phyloP scores from a whole-genome alignment of 2,329 filamentous ascomycete species.

The Nemania serpens region DNA sequence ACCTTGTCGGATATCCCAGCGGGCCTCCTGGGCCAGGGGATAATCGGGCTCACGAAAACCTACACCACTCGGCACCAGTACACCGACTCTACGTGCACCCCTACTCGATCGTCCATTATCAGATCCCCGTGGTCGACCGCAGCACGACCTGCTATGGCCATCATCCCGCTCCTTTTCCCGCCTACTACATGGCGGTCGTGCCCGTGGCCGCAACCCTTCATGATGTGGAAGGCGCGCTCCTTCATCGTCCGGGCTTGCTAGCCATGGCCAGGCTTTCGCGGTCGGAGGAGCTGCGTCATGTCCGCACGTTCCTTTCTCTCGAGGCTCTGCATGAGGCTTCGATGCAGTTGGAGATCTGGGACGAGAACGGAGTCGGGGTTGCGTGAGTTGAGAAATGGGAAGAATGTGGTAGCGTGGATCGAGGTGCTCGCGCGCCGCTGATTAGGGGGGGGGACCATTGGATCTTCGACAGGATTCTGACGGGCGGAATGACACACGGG shows the following conservation, averaged over 20 bases:
- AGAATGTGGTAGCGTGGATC: background rate
- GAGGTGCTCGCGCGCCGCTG: no score
- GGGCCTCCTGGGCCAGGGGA: no score
- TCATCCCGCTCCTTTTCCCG: slow-evolving; percentile 14
- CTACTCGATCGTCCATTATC: slow-evolving; percentile 28
- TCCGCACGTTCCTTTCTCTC: slow-evolving; percentile 22
- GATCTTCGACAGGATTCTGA: background rate
- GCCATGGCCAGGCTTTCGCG: slow-evolving; percentile 27
- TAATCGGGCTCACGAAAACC: background rate
- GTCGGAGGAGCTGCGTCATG: slow-evolving; percentile 13
- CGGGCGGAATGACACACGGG: background rate
- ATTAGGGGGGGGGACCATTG: no score
- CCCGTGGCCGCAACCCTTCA: slow-evolving; percentile 24
- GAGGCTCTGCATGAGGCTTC: slow-evolving; percentile 23
- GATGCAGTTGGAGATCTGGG: slow-evolving; percentile 37
- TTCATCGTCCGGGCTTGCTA: slow-evolving; percentile 19
- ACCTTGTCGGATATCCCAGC: background rate
- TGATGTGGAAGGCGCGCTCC: slow-evolving; percentile 31
- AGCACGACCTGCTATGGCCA: slow-evolving; percentile 16
- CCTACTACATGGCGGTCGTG: slow-evolving; percentile 30
- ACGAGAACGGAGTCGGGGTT: background rate
- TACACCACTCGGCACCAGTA: background rate
- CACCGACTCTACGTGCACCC: slow-evolving; percentile 35
- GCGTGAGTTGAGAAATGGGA: background rate
- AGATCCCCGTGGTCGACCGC: slow-evolving; percentile 39